phyloP scores from a whole-genome alignment of 164 flowering plant genomes.

The Paratinospora sagittata region DNA sequence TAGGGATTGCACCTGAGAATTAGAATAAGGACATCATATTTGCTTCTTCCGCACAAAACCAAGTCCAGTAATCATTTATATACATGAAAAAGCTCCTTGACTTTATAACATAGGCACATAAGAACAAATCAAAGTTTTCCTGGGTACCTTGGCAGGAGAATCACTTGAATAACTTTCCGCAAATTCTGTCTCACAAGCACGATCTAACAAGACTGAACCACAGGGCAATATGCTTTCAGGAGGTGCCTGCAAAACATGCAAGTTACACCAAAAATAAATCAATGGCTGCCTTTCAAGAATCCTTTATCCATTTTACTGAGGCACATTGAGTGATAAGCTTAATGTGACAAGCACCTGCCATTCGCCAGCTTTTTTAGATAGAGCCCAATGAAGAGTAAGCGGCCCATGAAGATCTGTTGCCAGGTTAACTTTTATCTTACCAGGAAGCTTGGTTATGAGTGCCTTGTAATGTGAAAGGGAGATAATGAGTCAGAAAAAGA shows the following conservation, averaged over 20 bases:
- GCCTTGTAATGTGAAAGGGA: slow-evolving; percentile 39
- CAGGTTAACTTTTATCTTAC: slow-evolving; percentile 55
- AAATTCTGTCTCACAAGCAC: slow-evolving; percentile 66
- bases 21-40: slow-evolving; percentile 9
- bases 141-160: slow-evolving; percentile 43
- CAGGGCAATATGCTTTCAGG: slow-evolving; percentile 55
- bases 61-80: background rate
- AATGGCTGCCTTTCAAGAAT: background rate
- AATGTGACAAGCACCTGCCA: slow-evolving; percentile 53
- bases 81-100: background rate
- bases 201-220: slow-evolving; percentile 48
- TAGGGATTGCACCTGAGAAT: slow-evolving; percentile 50
- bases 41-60: background rate
- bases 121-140: slow-evolving; percentile 7
- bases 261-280: background rate
- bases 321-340: background rate
- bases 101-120: background rate
- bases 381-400: slow-evolving; percentile 83
- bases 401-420: slow-evolving; percentile 72
- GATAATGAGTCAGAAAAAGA: slow-evolving; percentile 1
- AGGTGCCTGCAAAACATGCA: slow-evolving; percentile 56
- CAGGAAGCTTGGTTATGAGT: slow-evolving; percentile 54
- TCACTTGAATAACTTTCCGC: slow-evolving; percentile 27
- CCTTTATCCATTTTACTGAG: background rate
- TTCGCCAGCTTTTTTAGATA: slow-evolving; percentile 65